A percentile compares a stretch with the other conserved stretches of the same genome.
Evolutionary conservation across 2,329 filamentous ascomycete species (phyloP).

Genomic region (Hypoxylon rubiginosum): DNA sequence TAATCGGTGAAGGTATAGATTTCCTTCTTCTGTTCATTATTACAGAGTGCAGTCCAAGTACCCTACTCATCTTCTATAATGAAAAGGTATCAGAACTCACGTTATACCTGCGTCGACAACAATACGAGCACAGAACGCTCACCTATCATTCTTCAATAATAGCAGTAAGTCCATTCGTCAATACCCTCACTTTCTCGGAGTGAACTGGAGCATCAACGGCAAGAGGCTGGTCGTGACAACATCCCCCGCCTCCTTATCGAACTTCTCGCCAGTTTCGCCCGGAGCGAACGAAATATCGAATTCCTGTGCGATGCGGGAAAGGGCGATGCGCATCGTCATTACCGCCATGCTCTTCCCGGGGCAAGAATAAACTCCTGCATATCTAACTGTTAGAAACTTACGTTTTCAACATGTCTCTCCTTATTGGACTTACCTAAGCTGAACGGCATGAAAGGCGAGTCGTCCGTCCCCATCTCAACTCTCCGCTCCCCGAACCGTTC

Average conservation of each 20-base stretch:
- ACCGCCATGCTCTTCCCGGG: slow-evolving; percentile 45
- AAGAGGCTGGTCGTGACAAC: slow-evolving; percentile 36
- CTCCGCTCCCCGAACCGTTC: slow-evolving; percentile 44
- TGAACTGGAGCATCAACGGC: slow-evolving; percentile 38
- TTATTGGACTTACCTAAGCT: slow-evolving; percentile 28
- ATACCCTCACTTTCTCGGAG: slow-evolving; percentile 18
- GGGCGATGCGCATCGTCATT: slow-evolving; percentile 37
- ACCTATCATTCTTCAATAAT: not conserved
- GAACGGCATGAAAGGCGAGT: slow-evolving; percentile 44
- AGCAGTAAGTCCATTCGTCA: not conserved
- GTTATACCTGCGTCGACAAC: too few species aligned
- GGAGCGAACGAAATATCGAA: slow-evolving; percentile 45
- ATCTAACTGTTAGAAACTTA: not conserved
- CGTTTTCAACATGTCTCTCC: not conserved
- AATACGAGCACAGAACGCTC: not conserved
- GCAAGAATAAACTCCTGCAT: slow-evolving; percentile 38
- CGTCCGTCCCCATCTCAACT: slow-evolving; percentile 43
- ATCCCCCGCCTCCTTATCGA: slow-evolving; percentile 41
- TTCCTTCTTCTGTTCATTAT: too few species aligned
- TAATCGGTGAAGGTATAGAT: too few species aligned
- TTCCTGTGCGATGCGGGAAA: slow-evolving; percentile 33
- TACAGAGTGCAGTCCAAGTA: too few species aligned
- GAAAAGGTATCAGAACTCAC: too few species aligned
- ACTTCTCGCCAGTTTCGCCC: slow-evolving; percentile 40
- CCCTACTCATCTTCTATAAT: too few species aligned